Conservation (phyloP, 2,329 filamentous ascomycete species). For the Colletotrichum orchidophilum region DNA sequence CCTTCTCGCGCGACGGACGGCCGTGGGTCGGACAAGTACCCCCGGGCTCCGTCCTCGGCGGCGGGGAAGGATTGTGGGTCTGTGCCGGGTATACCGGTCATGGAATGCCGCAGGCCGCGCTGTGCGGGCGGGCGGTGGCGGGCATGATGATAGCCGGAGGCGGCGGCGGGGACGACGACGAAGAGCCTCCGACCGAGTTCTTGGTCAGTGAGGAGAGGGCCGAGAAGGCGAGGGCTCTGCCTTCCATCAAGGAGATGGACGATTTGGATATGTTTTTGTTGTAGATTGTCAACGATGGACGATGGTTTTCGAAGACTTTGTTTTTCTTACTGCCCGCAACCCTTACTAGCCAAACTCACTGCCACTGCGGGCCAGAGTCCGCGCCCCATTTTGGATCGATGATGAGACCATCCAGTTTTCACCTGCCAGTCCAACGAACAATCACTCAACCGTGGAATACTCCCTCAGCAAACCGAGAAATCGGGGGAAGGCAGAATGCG, state of each 20-base stretch:
- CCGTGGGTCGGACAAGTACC: slow-evolving; percentile 80
- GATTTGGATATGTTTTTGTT: slow-evolving; percentile 33
- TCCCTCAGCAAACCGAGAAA: no score
- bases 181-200: slow-evolving; percentile 56
- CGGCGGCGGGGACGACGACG: slow-evolving; percentile 42
- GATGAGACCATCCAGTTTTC: no score
- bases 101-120: slow-evolving; percentile 78
- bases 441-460: background rate
- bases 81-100: slow-evolving; percentile 77
- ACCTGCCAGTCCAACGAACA: background rate
- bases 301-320: background rate
- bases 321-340: no score
- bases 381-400: no score
- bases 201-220: slow-evolving; percentile 45
- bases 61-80: slow-evolving; percentile 67
- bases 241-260: slow-evolving; percentile 31
- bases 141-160: slow-evolving; percentile 62
- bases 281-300: background rate
- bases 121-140: slow-evolving; percentile 72
- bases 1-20: slow-evolving; percentile 71
- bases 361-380: no score
- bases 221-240: slow-evolving; percentile 29
- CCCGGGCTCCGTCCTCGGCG: slow-evolving; percentile 49
- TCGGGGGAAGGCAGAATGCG: background rate
- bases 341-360: no score